Evolutionary conservation across 2,329 filamentous ascomycete species (phyloP).

Genomic region (Apiospora saccharicola): DNA sequence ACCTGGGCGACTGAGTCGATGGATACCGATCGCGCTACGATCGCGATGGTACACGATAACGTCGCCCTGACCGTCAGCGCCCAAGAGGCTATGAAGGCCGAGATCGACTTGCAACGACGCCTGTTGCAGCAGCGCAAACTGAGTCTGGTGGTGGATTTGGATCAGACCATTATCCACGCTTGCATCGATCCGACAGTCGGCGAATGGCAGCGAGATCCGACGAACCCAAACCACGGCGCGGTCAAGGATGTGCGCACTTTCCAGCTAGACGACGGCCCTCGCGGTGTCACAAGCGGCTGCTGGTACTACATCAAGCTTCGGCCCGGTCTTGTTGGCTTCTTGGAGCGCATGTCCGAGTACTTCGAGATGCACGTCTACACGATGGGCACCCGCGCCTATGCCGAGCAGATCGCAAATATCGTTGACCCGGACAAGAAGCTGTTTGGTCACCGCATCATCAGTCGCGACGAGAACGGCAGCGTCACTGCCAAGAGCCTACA

Average conservation of each 20-base stretch:
- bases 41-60: slow-evolving; percentile 95
- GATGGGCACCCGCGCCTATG: slow-evolving; percentile 98
- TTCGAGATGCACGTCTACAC: slow-evolving; percentile 99
- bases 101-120: slow-evolving; percentile 85
- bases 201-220: slow-evolving; percentile 90
- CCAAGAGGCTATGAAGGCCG: slow-evolving; percentile 79
- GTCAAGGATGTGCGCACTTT: slow-evolving; percentile 90
- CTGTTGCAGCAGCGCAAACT: slow-evolving; percentile 83
- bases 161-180: slow-evolving; percentile 98
- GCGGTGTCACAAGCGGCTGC: slow-evolving; percentile 73
- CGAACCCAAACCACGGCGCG: slow-evolving; percentile 89
- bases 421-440: slow-evolving; percentile 89
- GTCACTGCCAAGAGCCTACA: slow-evolving; percentile 90
- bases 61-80: slow-evolving; percentile 85
- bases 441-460: slow-evolving; percentile 94
- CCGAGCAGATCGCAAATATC: slow-evolving; percentile 87
- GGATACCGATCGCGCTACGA: slow-evolving; percentile 85
- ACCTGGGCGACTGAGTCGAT: slow-evolving; percentile 82
- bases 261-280: slow-evolving; percentile 86
- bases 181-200: slow-evolving; percentile 96
- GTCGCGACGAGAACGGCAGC: slow-evolving; percentile 95
- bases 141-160: slow-evolving; percentile 93
- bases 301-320: slow-evolving; percentile 99
- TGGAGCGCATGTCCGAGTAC: slow-evolving; percentile 77
- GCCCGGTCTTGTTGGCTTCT: slow-evolving; percentile 82